Base-by-base conservation (phyloP, 768 basidiomycete genomes). In the Podaxis sp. region DNA sequence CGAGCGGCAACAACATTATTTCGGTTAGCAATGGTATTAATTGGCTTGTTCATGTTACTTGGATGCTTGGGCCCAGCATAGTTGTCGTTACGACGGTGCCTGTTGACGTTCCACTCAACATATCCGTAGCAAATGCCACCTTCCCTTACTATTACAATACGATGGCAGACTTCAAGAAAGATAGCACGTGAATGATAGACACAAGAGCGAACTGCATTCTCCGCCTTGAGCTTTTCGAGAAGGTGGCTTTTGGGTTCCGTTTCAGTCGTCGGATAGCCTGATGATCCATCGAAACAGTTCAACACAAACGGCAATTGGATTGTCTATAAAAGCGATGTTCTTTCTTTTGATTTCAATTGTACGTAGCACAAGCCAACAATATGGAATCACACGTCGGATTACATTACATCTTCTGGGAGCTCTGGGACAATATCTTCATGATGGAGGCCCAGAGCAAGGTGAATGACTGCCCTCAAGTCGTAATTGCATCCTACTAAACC, bases 181-280 rank as follows among this genome's bases (percentile, higher is more conserved):
- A n/a, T 0, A 52, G 36, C n/a, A 35, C 10, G 25, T n/a, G 5
- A 14, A 7, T 52, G 14, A 40, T 37, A 18, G 18, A 38, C 4
- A 40, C 54, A 23, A 40, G 54, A 42, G 54, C 38, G 5, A 55
- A 25, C 21, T 38, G 40, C 14, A 44, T 55, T 14, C 54, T 55
- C 14, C 37, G 40, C 14, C 54, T 55, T 3, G 38, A 55, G 54
- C 54, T 55, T 23, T 55, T 55, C 37, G 54, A 55, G 11, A 55
- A 55, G 23, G 54, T 23, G 5, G 23, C 37, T 11, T 55, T 55
- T 27, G 40, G 54, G 2, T 55, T 40, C 28, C 21, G 2, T 55
- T 40, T 28, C 21, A 55, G 2, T 3, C 54, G 16, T 44, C 54
- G 38, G 18, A 44, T 2, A 55, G 44, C 16, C 11, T 55, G 38